Conservation (phyloP, 305 asterid species). For the Fraxinus angustifolia region DNA sequence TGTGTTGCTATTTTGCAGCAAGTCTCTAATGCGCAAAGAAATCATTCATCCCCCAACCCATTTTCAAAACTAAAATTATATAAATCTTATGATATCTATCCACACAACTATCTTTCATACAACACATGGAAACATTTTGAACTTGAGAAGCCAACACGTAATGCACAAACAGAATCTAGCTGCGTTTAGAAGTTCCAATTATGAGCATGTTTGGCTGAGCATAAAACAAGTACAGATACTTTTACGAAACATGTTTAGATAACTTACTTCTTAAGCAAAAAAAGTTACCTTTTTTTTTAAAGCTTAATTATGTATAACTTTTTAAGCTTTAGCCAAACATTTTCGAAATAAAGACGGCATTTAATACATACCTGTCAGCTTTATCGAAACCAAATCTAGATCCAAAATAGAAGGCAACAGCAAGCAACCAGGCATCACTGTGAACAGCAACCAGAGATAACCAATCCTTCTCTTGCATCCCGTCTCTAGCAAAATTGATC, state of each 20-base stretch:
- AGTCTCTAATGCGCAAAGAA: not conserved
- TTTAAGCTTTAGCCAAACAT: not conserved
- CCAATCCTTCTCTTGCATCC: conserved; percentile 53
- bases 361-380: conserved; percentile 34
- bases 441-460: conserved; percentile 44
- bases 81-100: not conserved
- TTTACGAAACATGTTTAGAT: not conserved
- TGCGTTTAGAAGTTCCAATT: not conserved
- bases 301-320: not conserved
- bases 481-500: conserved; percentile 50
- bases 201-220: not conserved
- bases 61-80: not conserved
- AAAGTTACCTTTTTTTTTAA: not conserved
- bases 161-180: not conserved
- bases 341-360: not conserved
- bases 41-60: not conserved
- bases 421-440: conserved; percentile 49
- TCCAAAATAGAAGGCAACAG: conserved; percentile 44
- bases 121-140: not conserved
- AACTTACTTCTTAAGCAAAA: not conserved
- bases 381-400: conserved; percentile 44
- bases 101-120: not conserved
- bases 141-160: not conserved
- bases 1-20: not conserved
- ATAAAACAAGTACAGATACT: not conserved